Conservation (phyloP, 1,284 basidiomycete species). For the Ceratobasidium sp. region DNA sequence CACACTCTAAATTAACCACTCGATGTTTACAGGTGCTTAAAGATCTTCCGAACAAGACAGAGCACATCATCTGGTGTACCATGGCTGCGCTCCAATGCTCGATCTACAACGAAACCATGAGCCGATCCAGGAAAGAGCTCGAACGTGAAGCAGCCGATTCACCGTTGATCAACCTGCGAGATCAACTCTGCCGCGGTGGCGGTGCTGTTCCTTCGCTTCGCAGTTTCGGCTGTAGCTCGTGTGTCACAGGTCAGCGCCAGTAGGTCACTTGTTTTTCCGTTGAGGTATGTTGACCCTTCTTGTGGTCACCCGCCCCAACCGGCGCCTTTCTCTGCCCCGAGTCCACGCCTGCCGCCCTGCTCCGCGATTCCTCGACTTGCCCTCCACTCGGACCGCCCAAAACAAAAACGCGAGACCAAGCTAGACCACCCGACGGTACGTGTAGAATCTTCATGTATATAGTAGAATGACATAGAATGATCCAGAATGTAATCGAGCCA, state of each 20-base stretch:
- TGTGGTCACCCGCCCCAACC: constrained; percentile 13
- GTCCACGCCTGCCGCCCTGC: background rate
- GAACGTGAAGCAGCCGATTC: constrained; percentile 55
- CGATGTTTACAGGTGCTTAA: constrained; percentile 77
- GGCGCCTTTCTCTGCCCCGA: constrained; percentile 20
- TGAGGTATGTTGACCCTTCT: background rate
- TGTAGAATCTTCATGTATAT: too few relatives aligned
- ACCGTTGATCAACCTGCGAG: too few relatives aligned
- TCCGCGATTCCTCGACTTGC: background rate
- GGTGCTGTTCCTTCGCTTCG: too few relatives aligned
- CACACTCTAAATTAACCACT: background rate
- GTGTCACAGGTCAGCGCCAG: constrained; percentile 2
- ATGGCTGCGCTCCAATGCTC: constrained; percentile 88
- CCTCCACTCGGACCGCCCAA: constrained; percentile 1
- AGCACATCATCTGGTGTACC: constrained; percentile 93
- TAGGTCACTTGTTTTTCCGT: constrained; percentile 4
- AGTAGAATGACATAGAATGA: too few relatives aligned
- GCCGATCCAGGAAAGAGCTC: constrained; percentile 86
- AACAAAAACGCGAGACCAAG: constrained; percentile 6
- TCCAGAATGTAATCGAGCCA: too few relatives aligned
- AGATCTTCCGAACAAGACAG: constrained; percentile 92
- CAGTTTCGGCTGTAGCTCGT: too few relatives aligned
- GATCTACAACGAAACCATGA: constrained; percentile 89
- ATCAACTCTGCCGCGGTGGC: too few relatives aligned
- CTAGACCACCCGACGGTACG: background rate